A percentile compares a stretch with the other conserved stretches of the same genome.
These are phyloP conservation scores for Neospora caninum DNA, from an alignment of 169 alveolate species.

Conservation along the genomic window DNA sequence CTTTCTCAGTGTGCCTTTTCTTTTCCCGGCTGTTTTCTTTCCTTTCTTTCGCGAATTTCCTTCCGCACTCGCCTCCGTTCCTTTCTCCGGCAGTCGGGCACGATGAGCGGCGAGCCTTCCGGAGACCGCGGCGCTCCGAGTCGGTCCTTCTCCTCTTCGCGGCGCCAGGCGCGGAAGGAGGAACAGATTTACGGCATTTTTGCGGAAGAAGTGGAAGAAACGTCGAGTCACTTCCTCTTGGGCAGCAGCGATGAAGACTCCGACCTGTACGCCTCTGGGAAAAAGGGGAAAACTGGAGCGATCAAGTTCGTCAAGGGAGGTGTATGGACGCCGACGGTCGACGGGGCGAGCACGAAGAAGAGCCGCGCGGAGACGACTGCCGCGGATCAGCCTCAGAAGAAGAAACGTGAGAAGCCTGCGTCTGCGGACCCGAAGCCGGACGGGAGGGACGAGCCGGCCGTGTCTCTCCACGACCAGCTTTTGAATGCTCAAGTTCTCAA, in stretches of 20 bases:
- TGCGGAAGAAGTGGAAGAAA: conserved; percentile 8
- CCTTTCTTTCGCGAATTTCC: not conserved
- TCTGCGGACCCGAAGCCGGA: not conserved
- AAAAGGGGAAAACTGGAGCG: not conserved
- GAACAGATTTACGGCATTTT: conserved; percentile 49
- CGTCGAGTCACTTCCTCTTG: not conserved
- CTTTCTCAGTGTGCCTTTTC: not conserved
- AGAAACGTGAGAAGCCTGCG: not conserved
- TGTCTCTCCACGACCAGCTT: conserved; percentile 6
- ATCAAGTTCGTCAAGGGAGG: conserved; percentile 53
- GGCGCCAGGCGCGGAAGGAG: conserved; percentile 8
- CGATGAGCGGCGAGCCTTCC: not conserved
- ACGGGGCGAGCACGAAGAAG: not conserved
- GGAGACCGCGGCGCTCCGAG: not conserved
- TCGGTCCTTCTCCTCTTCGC: not conserved
- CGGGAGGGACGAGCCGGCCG: not conserved
- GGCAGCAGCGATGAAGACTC: conserved; percentile 58
- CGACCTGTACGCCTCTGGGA: not conserved
- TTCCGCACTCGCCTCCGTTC: not conserved
- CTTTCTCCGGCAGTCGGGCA: not conserved
- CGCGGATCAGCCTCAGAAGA: not conserved
- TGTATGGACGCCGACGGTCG: conserved; percentile 4
- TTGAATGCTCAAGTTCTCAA: conserved; percentile 30
- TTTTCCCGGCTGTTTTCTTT: not conserved
- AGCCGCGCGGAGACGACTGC: not conserved